Evolutionary conservation across 106 monocot species (phyloP).

Genomic region (Gastrodia elata): DNA sequence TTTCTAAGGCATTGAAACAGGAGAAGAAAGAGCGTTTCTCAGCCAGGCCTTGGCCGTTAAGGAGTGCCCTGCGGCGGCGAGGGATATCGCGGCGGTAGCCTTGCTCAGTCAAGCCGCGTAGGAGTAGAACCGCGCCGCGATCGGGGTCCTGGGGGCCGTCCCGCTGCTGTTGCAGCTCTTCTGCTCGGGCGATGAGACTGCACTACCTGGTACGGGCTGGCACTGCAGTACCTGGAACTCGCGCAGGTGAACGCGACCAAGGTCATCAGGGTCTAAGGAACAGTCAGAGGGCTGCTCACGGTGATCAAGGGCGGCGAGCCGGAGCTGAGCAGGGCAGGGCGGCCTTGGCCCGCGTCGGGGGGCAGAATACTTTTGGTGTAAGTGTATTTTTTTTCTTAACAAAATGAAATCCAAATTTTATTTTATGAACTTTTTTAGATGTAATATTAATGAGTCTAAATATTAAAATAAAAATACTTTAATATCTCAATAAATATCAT

Average conservation of each 20-base stretch:
- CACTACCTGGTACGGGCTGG: conserved; percentile 58
- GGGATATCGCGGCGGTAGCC: conserved; percentile 60
- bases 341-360: conserved; percentile 55
- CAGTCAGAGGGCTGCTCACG: conserved; percentile 26
- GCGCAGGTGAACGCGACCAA: conserved; percentile 37
- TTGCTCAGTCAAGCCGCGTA: conserved; percentile 59
- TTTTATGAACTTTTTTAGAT: no score
- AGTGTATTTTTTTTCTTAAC: no score
- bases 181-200: conserved; percentile 9
- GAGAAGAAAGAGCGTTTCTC: conserved; percentile 17
- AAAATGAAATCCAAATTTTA: no score
- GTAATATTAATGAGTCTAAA: no score
- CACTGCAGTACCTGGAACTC: conserved; percentile 51
- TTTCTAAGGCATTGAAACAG: conserved; percentile 11
- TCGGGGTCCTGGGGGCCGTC: conserved; percentile 68
- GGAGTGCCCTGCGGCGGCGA: conserved; percentile 26
- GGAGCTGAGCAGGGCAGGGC: conserved; percentile 18
- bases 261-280: conserved; percentile 33
- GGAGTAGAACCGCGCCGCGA: conserved; percentile 46
- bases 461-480: no score
- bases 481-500: no score
- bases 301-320: conserved; percentile 13
- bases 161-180: conserved; percentile 58
- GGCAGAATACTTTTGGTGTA: no score
- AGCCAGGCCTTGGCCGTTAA: conserved; percentile 22